Evolutionary conservation across 495 filamentous ascomycete species (phyloP).

Genomic region (Aspergillus mulundensis): DNA sequence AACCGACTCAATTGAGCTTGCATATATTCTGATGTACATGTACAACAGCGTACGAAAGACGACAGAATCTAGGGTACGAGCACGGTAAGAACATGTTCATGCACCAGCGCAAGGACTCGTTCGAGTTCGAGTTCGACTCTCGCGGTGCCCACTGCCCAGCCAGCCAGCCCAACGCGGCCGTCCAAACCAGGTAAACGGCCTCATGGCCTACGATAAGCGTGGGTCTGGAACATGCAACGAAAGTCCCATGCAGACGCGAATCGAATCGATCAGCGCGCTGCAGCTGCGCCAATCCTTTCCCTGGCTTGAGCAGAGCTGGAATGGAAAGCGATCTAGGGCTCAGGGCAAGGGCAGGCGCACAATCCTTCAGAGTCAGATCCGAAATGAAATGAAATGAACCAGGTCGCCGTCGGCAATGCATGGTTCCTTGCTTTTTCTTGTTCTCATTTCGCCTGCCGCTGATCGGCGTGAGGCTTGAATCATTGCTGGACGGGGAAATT

Average conservation of each 20-base stretch:
- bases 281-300: not conserved
- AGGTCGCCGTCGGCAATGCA: not conserved
- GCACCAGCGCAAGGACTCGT: not conserved
- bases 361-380: not conserved
- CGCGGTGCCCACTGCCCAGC: no score
- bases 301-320: not conserved
- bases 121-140: no score
- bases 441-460: constrained; percentile 7
- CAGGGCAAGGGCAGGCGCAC: constrained; percentile 24
- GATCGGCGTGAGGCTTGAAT: constrained; percentile 19
- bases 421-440: constrained; percentile 7
- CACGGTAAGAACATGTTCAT: not conserved
- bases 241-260: constrained; percentile 8
- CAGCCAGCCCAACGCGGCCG: no score
- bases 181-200: constrained; percentile 6
- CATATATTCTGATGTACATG: no score
- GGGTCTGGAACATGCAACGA: not conserved
- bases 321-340: constrained; percentile 15
- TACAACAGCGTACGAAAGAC: no score
- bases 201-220: not conserved
- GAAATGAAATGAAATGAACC: not conserved
- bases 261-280: not conserved
- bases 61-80: no score
- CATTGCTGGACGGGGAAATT: not conserved
- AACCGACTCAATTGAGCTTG: no score